A percentile compares a stretch with the other conserved stretches of the same genome.
Evolutionary conservation across 1,139 yeast genomes (phyloP).

Genomic region (Citeromyces siamensis): DNA sequence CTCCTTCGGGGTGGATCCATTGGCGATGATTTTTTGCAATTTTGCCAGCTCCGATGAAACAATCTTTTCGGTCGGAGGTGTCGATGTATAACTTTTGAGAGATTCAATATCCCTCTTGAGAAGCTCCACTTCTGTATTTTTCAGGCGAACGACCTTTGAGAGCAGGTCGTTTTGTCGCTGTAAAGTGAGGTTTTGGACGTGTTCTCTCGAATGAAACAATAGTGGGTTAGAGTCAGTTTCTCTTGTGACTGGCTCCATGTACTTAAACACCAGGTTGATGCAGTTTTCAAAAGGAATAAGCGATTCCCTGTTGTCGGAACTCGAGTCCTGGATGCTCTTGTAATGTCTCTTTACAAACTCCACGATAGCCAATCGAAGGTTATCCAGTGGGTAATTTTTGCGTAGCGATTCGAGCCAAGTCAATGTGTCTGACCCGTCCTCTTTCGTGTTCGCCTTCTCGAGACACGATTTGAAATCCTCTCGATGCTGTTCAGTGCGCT

Average conservation of each 20-base stretch:
- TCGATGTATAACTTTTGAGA: not conserved
- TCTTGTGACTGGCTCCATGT: not conserved
- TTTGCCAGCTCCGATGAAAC: slow-evolving; percentile 1
- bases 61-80: not conserved
- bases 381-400: not conserved
- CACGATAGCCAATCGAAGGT: not conserved
- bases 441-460: not conserved
- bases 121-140: not conserved
- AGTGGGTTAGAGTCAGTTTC: not conserved
- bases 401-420: not conserved
- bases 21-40: not conserved
- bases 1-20: not conserved
- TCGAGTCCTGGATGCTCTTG: not conserved
- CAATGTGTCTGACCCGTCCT: not conserved
- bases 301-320: not conserved
- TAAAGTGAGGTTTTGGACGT: not conserved
- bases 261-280: not conserved
- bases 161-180: slow-evolving; percentile 1
- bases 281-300: not conserved
- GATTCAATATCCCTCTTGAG: not conserved
- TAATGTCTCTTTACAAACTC: not conserved
- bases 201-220: not conserved
- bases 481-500: not conserved
- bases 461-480: not conserved
- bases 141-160: not conserved